These are phyloP conservation scores for Trichophyton mentagrophytes DNA, from an alignment of 2,329 filamentous ascomycete species.

Conservation along the genomic window DNA sequence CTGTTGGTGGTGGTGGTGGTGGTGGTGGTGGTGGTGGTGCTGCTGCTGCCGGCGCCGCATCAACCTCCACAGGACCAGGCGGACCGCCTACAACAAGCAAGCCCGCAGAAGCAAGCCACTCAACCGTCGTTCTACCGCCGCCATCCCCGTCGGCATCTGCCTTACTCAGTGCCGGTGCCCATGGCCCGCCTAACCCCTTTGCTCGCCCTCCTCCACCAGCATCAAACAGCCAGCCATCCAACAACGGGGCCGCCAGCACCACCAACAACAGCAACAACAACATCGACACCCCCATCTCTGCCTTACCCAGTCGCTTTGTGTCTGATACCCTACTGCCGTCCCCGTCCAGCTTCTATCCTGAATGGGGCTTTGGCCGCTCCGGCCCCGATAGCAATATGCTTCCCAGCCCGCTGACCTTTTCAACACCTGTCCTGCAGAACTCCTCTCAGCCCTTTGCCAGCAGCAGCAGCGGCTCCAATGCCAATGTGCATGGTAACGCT, in stretches of 20 bases:
- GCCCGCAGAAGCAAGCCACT: constrained; percentile 44
- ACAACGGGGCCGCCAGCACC: constrained; percentile 15
- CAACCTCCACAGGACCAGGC: not conserved
- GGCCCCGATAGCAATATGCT: constrained; percentile 66
- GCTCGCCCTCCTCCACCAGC: constrained; percentile 64
- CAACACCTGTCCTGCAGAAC: constrained; percentile 51
- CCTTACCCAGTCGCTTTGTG: constrained; percentile 81
- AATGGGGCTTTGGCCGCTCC: constrained; percentile 63
- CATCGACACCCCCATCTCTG: constrained; percentile 74
- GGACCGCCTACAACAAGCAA: constrained; percentile 34
- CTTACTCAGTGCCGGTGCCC: constrained; percentile 77
- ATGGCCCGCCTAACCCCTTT: constrained; percentile 89
- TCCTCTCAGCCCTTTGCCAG: not conserved
- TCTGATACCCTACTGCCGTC: constrained; percentile 77
- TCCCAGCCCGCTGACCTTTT: constrained; percentile 84
- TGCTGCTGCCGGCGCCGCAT: too few species aligned
- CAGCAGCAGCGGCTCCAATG: not conserved
- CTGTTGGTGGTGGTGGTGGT: too few species aligned
- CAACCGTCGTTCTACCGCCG: constrained; percentile 71
- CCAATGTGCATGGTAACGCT: not conserved
- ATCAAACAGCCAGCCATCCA: constrained; percentile 30
- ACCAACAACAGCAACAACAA: constrained; percentile 25
- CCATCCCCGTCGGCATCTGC: constrained; percentile 82
- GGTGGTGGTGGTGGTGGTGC: too few species aligned
- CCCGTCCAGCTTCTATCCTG: constrained; percentile 81